These are phyloP conservation scores for Penicillium robsamsonii DNA, from an alignment of 495 filamentous ascomycete genomes.

Conservation along the genomic window DNA sequence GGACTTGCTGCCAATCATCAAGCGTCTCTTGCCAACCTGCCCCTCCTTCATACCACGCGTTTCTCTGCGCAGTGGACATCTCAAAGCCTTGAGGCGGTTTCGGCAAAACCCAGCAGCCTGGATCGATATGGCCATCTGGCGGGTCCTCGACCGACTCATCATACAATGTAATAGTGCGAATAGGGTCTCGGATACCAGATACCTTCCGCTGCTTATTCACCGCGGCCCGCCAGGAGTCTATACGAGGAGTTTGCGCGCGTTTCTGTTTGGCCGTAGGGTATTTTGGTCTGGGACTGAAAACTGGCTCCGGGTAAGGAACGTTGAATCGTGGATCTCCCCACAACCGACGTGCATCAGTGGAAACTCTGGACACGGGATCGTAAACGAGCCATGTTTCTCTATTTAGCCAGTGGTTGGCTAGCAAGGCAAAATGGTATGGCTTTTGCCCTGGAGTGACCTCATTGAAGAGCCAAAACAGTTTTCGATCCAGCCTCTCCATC, in stretches of 20 bases:
- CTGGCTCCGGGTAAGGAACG: slow-evolving; percentile 29
- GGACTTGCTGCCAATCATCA: slow-evolving; percentile 41
- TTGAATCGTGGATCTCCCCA: slow-evolving; percentile 42
- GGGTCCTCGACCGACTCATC: slow-evolving; percentile 42
- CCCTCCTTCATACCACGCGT: slow-evolving; percentile 44
- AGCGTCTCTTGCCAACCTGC: slow-evolving; percentile 45
- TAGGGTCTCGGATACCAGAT: slow-evolving; percentile 25
- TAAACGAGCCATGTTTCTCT: slow-evolving; percentile 41
- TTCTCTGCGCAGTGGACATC: slow-evolving; percentile 36
- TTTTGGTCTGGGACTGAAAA: slow-evolving; percentile 24
- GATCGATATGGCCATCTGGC: slow-evolving; percentile 40
- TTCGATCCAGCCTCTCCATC: slow-evolving; percentile 37
- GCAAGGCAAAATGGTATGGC: slow-evolving; percentile 42
- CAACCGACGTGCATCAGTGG: slow-evolving; percentile 31
- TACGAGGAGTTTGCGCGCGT: slow-evolving; percentile 26
- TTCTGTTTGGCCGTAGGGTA: slow-evolving; percentile 23
- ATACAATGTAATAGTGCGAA: slow-evolving; percentile 32
- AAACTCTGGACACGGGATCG: slow-evolving; percentile 39
- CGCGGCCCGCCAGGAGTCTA: slow-evolving; percentile 42
- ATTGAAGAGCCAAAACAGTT: slow-evolving; percentile 38
- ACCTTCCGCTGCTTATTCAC: slow-evolving; percentile 36
- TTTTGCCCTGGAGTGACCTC: slow-evolving; percentile 42
- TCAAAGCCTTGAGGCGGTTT: slow-evolving; percentile 44
- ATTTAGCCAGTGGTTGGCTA: slow-evolving; percentile 48
- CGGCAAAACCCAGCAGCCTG: slow-evolving; percentile 43